These are phyloP conservation scores for Cephaloascus fragrans DNA, from an alignment of 805 yeast genomes.

Conservation along the genomic window DNA sequence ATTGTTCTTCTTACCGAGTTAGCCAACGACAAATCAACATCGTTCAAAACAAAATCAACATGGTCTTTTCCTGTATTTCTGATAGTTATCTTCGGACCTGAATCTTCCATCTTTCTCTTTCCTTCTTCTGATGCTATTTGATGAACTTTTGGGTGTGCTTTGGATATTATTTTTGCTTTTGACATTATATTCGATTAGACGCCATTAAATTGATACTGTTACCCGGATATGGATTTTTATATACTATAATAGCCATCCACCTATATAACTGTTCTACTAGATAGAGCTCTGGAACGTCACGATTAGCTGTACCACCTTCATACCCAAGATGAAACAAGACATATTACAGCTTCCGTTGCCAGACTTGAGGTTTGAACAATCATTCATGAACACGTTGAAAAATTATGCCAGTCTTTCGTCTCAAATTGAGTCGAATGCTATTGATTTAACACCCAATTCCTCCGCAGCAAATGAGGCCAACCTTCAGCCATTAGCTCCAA, in stretches of 20 bases:
- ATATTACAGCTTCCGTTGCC: slow-evolving; percentile 23
- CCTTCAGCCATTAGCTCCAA: slow-evolving; percentile 20
- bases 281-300: too few species aligned
- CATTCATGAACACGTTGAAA: slow-evolving; percentile 35
- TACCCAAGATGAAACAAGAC: not conserved
- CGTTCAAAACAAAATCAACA: slow-evolving; percentile 82
- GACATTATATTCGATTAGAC: too few species aligned
- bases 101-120: slow-evolving; percentile 7
- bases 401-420: slow-evolving; percentile 5
- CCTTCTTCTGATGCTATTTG: too few species aligned
- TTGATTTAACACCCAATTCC: not conserved
- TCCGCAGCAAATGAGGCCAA: slow-evolving; percentile 1
- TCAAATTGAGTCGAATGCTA: slow-evolving; percentile 3
- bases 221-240: too few species aligned
- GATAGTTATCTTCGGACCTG: slow-evolving; percentile 78
- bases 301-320: too few species aligned
- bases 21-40: slow-evolving; percentile 84
- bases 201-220: too few species aligned
- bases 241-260: too few species aligned
- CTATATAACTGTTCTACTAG: too few species aligned
- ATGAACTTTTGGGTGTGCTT: too few species aligned
- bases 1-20: slow-evolving; percentile 86
- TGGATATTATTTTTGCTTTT: too few species aligned
- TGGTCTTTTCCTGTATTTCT: slow-evolving; percentile 77
- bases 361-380: slow-evolving; percentile 58